phyloP scores from a whole-genome alignment of 2,329 filamentous ascomycete genomes.

The Talaromyces sp. region DNA sequence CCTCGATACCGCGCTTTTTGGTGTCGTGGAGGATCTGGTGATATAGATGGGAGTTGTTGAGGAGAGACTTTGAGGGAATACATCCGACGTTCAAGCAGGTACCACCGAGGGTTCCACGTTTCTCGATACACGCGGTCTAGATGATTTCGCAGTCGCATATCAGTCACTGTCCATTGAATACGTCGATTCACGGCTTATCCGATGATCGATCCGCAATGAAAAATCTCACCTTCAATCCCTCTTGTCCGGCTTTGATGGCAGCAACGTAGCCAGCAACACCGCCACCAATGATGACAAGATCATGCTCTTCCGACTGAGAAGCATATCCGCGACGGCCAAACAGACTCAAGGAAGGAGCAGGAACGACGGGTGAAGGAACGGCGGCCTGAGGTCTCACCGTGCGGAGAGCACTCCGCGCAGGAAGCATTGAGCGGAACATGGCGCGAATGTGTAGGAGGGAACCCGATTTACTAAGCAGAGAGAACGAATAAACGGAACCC shows the following conservation, averaged over 20 bases:
- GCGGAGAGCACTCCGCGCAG: slow-evolving; percentile 46
- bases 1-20: slow-evolving; percentile 94
- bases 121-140: slow-evolving; percentile 95
- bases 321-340: slow-evolving; percentile 56
- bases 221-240: slow-evolving; percentile 77
- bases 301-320: slow-evolving; percentile 64
- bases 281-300: slow-evolving; percentile 95
- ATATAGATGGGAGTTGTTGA: slow-evolving; percentile 99
- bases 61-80: slow-evolving; percentile 97
- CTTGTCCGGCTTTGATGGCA: slow-evolving; percentile 97
- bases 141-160: not conserved
- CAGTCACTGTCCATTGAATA: not conserved
- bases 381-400: slow-evolving; percentile 34
- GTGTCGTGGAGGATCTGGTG: slow-evolving; percentile 96
- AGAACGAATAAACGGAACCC: not conserved
- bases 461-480: not conserved
- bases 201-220: not conserved
- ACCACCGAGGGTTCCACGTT: slow-evolving; percentile 89
- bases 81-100: slow-evolving; percentile 99
- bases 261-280: slow-evolving; percentile 98
- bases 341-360: slow-evolving; percentile 43
- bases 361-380: slow-evolving; percentile 34
- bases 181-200: not conserved
- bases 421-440: slow-evolving; percentile 54
- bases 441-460: slow-evolving; percentile 22